These are phyloP conservation scores for Podaxis sp. DNA, from an alignment of 768 basidiomycete genomes.

Conservation along the genomic window DNA sequence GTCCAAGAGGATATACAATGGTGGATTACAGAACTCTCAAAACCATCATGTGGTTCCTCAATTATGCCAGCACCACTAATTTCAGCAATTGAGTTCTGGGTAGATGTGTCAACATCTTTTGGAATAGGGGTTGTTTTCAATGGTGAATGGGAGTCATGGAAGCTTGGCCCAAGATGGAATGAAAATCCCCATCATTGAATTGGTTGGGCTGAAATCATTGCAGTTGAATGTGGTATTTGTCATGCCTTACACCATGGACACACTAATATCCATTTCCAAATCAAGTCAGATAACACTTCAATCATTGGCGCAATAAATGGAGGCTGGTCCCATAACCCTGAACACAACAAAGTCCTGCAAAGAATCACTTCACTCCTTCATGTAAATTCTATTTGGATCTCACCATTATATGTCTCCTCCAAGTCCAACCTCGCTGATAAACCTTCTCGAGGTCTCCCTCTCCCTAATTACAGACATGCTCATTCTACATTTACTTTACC, in stretches of 20 bases:
- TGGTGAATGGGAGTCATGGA: slow-evolving; percentile 28
- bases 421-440: slow-evolving; percentile 14
- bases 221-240: slow-evolving; percentile 19
- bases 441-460: slow-evolving; percentile 8
- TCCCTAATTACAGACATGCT: too few relatives aligned
- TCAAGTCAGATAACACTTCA: slow-evolving; percentile 34
- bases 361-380: slow-evolving; percentile 3
- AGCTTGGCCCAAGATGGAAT: slow-evolving; percentile 17
- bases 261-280: slow-evolving; percentile 21
- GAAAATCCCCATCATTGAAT: slow-evolving; percentile 18
- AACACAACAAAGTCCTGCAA: slow-evolving; percentile 19
- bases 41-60: slow-evolving; percentile 6
- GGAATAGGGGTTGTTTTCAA: slow-evolving; percentile 35
- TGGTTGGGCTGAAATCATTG: slow-evolving; percentile 19
- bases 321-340: slow-evolving; percentile 17
- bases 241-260: slow-evolving; percentile 8
- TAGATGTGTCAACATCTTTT: slow-evolving; percentile 38
- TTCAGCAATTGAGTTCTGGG: slow-evolving; percentile 23
- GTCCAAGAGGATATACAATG: slow-evolving; percentile 28
- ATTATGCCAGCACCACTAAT: slow-evolving; percentile 13
- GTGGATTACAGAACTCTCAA: slow-evolving; percentile 24
- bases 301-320: slow-evolving; percentile 27
- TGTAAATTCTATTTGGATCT: slow-evolving; percentile 8
- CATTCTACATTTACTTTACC: too few relatives aligned
- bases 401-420: slow-evolving; percentile 8